A percentile compares a stretch with the other conserved stretches of the same genome.
phyloP scores from a whole-genome alignment of 257 asterid genomes.

The Solanum pinnatisectum region DNA sequence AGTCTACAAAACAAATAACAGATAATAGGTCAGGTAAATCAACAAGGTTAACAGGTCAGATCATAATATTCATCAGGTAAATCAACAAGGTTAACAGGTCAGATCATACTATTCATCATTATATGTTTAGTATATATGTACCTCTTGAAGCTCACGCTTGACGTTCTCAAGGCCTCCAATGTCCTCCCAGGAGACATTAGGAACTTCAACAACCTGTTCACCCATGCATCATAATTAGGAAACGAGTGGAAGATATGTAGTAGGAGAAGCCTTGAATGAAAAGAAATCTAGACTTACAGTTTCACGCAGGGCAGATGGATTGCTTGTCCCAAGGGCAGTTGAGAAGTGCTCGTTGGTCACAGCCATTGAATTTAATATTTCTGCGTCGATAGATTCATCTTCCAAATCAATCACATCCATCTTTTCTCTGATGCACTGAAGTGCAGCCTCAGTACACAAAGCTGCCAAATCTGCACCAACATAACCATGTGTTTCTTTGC shows the following conservation, averaged over 20 bases:
- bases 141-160: constrained; percentile 97
- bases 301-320: constrained; percentile 92
- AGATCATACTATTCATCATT: background rate
- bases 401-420: constrained; percentile 93
- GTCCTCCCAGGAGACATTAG: constrained; percentile 77
- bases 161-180: constrained; percentile 85
- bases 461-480: constrained; percentile 97
- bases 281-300: constrained; percentile 39
- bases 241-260: background rate
- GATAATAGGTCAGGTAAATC: background rate
- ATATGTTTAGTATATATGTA: constrained; percentile 1
- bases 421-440: constrained; percentile 94
- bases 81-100: background rate
- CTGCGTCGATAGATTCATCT: constrained; percentile 85
- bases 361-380: constrained; percentile 87
- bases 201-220: constrained; percentile 87
- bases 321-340: constrained; percentile 92
- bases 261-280: background rate
- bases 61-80: background rate
- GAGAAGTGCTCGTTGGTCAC: constrained; percentile 82
- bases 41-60: background rate
- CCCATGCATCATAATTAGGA: constrained; percentile 1
- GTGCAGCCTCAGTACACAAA: constrained; percentile 92
- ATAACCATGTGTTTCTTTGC: constrained; percentile 79
- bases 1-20: constrained; percentile 32